Conservation (phyloP, 257 asterid genomes). For the Primulina eburnea region DNA sequence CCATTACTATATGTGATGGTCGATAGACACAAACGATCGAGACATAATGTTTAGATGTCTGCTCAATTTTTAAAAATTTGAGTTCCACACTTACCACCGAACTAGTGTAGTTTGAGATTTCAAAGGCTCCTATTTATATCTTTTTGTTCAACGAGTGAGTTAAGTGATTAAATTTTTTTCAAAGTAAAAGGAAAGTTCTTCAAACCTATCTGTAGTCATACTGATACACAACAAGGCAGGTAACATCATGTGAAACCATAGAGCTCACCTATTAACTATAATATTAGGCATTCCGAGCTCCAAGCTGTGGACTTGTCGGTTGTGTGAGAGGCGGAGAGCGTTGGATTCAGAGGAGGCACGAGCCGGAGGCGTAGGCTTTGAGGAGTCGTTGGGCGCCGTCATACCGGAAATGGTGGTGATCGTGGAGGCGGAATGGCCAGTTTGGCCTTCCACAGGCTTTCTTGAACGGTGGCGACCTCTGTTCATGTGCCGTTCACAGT, state of each 20-base stretch:
- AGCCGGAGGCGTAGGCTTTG: constrained; percentile 35
- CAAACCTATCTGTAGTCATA: background rate
- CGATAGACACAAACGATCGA: background rate
- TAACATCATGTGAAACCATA: too few species aligned
- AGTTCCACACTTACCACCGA: background rate
- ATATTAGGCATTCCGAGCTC: constrained; percentile 37
- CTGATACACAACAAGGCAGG: too few species aligned
- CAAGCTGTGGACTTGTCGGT: constrained; percentile 34
- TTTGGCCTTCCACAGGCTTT: constrained; percentile 99
- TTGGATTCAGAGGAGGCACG: constrained; percentile 36
- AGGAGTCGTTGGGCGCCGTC: constrained; percentile 30
- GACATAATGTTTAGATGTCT: too few species aligned
- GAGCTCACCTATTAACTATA: constrained; percentile 9
- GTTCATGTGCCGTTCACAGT: constrained; percentile 97
- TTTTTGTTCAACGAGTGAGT: background rate
- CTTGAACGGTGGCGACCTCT: constrained; percentile 99
- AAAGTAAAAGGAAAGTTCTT: background rate
- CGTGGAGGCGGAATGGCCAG: constrained; percentile 50
- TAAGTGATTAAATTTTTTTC: too few species aligned
- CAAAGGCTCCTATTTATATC: too few species aligned
- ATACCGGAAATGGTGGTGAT: constrained; percentile 28
- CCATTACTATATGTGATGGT: background rate
- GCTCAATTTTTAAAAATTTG: background rate
- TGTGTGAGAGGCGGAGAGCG: constrained; percentile 33
- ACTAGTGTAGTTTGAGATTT: too few species aligned